A percentile compares a stretch with the other conserved stretches of the same genome.
These are phyloP conservation scores for Stephania japonica DNA, from an alignment of 164 flowering plant genomes.

Conservation along the genomic window DNA sequence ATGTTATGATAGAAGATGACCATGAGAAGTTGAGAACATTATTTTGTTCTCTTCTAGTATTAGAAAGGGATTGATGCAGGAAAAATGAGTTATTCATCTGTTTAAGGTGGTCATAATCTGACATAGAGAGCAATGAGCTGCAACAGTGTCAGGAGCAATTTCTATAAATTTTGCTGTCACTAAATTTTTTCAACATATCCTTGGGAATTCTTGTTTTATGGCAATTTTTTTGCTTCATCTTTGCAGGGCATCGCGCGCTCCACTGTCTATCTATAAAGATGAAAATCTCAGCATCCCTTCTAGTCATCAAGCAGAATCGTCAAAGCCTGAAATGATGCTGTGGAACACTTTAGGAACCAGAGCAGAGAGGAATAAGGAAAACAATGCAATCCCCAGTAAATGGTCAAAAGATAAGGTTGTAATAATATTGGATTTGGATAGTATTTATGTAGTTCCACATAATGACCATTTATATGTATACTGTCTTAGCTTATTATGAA, in stretches of 20 bases:
- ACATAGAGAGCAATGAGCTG: neutral
- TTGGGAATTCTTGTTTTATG: neutral
- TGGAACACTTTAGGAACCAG: constrained; percentile 69
- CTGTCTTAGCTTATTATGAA: neutral
- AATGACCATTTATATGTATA: neutral
- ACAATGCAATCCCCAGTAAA: constrained; percentile 60
- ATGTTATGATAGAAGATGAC: neutral
- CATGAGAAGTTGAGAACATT: neutral
- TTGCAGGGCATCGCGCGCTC: constrained; percentile 26
- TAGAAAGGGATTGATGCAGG: neutral
- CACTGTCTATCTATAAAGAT: constrained; percentile 59
- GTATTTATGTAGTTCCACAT: neutral
- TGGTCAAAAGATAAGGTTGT: constrained; percentile 78
- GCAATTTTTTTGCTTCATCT: neutral
- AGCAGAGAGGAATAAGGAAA: constrained; percentile 85
- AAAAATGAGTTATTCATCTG: neutral
- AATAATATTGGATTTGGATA: neutral
- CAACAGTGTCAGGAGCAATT: neutral
- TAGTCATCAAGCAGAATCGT: constrained; percentile 28
- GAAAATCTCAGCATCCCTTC: constrained; percentile 11
- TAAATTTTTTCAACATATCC: neutral
- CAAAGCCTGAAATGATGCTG: constrained; percentile 30
- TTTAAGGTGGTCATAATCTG: neutral
- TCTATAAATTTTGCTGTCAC: neutral
- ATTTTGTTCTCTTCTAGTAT: neutral